phyloP scores from a whole-genome alignment of 805 yeast species.

The Kazachstania bromeliacearum region DNA sequence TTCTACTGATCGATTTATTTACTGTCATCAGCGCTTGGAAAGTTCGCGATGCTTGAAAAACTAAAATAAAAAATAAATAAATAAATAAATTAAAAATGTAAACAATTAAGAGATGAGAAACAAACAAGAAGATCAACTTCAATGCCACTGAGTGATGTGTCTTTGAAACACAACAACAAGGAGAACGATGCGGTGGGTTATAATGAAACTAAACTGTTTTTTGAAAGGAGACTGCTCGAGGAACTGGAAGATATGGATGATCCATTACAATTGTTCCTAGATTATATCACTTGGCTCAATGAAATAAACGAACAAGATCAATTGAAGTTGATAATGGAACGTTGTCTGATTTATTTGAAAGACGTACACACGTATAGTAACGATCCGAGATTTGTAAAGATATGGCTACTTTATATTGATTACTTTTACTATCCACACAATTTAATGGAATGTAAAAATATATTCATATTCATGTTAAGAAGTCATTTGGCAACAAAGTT shows the following conservation, averaged over 20 bases:
- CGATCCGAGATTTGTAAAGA: constrained; percentile 68
- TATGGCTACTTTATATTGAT: constrained; percentile 74
- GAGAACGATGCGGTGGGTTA: background rate
- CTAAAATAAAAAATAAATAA: background rate
- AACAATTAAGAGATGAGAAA: background rate
- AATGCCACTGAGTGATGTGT: background rate
- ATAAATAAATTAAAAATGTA: background rate
- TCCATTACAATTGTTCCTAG: constrained; percentile 68
- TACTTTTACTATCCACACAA: constrained; percentile 17
- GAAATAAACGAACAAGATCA: constrained; percentile 22
- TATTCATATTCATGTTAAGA: constrained; percentile 60
- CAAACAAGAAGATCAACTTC: background rate
- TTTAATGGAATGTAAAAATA: constrained; percentile 61
- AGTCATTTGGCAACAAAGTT: constrained; percentile 60
- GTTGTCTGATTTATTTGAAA: constrained; percentile 47
- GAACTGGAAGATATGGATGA: constrained; percentile 63
- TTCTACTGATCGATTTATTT: background rate
- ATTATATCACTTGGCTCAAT: constrained; percentile 66
- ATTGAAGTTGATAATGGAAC: constrained; percentile 56
- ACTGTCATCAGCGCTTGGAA: background rate
- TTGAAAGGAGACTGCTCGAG: constrained; percentile 38
- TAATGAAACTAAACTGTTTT: constrained; percentile 3
- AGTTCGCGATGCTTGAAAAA: background rate
- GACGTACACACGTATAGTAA: constrained; percentile 61
- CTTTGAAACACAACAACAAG: background rate